A percentile compares a stretch with the other conserved stretches of the same genome.
phyloP scores from a whole-genome alignment of 129 eudicot species.

The Cynara cardunculus region DNA sequence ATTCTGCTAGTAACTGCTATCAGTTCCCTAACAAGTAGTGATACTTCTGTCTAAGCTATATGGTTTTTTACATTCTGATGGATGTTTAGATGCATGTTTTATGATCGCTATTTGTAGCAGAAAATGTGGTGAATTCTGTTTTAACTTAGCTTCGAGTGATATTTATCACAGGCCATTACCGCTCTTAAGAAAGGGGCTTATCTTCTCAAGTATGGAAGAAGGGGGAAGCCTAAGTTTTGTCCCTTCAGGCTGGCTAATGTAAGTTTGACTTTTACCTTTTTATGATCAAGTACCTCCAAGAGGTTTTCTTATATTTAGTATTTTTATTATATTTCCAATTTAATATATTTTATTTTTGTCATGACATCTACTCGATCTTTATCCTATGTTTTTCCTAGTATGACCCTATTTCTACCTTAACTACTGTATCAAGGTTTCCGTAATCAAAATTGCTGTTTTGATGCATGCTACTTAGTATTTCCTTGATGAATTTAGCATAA shows the following conservation, averaged over 20 bases:
- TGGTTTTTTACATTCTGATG: neutral
- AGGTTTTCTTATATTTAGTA: neutral
- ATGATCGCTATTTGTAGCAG: neutral
- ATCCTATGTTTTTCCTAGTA: neutral
- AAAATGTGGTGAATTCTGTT: neutral
- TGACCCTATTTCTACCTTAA: neutral
- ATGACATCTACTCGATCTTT: neutral
- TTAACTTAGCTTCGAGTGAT: neutral
- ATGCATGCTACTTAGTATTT: neutral
- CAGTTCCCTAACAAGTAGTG: neutral
- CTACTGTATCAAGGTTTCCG: neutral
- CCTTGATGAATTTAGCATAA: neutral
- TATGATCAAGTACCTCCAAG: neutral
- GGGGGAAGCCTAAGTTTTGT: conserved; percentile 97
- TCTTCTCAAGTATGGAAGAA: conserved; percentile 91
- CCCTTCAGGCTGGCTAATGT: conserved; percentile 90
- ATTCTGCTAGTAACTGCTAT: neutral
- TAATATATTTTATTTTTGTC: neutral
- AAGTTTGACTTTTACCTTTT: conserved; percentile 34
- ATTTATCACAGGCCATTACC: conserved; percentile 62
- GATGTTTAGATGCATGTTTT: conserved; percentile 15
- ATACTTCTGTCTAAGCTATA: neutral
- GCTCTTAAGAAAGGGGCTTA: conserved; percentile 92
- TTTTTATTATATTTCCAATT: neutral
- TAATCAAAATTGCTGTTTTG: neutral